These are phyloP conservation scores for Naganishia onofrii DNA, from an alignment of 768 basidiomycete species.

Conservation along the genomic window DNA sequence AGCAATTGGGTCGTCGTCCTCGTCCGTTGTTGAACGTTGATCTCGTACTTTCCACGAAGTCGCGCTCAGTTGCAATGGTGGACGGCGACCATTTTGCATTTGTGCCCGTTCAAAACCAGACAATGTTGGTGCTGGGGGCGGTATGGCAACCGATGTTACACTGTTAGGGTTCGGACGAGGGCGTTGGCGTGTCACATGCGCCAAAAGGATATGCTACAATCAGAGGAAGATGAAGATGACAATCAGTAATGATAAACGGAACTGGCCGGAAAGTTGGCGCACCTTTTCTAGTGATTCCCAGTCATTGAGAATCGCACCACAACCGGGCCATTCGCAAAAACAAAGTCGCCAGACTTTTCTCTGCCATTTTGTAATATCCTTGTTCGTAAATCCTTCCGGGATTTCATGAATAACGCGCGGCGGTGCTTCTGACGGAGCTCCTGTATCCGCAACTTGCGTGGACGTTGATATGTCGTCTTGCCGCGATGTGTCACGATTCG, in stretches of 20 bases:
- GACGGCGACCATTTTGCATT: neutral
- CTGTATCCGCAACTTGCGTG: neutral
- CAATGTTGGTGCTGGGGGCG: neutral
- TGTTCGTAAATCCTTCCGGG: neutral
- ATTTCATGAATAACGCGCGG: neutral
- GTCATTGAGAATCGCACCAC: conserved; percentile 8
- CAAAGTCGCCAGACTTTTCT: conserved; percentile 9
- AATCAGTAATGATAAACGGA: neutral
- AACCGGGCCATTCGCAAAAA: conserved; percentile 17
- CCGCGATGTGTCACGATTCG: neutral
- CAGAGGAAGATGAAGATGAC: too few relatives aligned
- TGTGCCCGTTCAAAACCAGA: neutral
- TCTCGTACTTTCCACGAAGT: neutral
- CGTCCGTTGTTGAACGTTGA: neutral
- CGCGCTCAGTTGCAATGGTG: too few relatives aligned
- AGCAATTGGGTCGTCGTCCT: conserved; percentile 13
- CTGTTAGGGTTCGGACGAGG: conserved; percentile 10
- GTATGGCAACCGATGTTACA: neutral
- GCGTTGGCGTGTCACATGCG: conserved; percentile 4
- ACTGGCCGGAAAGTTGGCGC: neutral
- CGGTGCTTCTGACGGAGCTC: too few relatives aligned
- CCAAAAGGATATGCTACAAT: conserved; percentile 4
- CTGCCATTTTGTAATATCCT: conserved; percentile 6
- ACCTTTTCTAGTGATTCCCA: conserved; percentile 19
- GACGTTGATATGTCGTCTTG: neutral